phyloP scores from a whole-genome alignment of 208 protist genomes.

The Herpetomonas muscarum region DNA sequence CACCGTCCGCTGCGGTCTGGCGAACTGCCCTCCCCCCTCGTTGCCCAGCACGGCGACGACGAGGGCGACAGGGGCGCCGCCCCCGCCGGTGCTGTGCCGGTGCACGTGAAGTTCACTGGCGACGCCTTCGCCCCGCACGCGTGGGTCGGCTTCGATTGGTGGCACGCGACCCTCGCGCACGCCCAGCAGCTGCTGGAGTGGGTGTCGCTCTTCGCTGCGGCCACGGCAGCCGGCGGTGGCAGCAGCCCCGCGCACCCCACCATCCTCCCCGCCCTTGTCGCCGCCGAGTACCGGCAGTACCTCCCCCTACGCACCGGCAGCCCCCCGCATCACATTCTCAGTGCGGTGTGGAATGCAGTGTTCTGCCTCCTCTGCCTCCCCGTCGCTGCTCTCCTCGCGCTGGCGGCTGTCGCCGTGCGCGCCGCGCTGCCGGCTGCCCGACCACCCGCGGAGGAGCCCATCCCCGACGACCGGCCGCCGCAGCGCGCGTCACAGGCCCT shows the following conservation, averaged over 20 bases:
- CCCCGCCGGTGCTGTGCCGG: not conserved
- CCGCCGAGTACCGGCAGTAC: conserved; percentile 15
- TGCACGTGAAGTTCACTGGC: conserved; percentile 11
- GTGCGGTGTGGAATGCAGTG: too few relatives aligned
- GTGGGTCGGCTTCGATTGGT: not conserved
- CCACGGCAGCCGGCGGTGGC: too few relatives aligned
- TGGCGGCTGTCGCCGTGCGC: conserved; percentile 5
- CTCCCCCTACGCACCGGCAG: too few relatives aligned
- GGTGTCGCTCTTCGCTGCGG: too few relatives aligned
- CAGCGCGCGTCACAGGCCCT: not conserved
- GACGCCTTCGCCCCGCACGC: conserved; percentile 6
- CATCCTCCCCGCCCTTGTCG: conserved; percentile 19
- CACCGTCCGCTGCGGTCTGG: conserved; percentile 21
- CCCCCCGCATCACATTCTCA: too few relatives aligned
- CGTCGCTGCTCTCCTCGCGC: conserved; percentile 1
- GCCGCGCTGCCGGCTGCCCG: too few relatives aligned
- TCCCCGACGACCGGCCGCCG: not conserved
- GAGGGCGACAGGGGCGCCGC: not conserved
- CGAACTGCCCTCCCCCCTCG: conserved; percentile 26
- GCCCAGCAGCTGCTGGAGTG: not conserved
- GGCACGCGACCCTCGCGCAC: not conserved
- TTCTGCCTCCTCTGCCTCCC: conserved; percentile 7
- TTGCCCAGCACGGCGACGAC: not conserved
- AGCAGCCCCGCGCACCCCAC: conserved; percentile 15
- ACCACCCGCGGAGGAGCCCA: not conserved